Base-by-base conservation (phyloP, 148 eudicot genomes). In the Camellia lanceoleosa region DNA sequence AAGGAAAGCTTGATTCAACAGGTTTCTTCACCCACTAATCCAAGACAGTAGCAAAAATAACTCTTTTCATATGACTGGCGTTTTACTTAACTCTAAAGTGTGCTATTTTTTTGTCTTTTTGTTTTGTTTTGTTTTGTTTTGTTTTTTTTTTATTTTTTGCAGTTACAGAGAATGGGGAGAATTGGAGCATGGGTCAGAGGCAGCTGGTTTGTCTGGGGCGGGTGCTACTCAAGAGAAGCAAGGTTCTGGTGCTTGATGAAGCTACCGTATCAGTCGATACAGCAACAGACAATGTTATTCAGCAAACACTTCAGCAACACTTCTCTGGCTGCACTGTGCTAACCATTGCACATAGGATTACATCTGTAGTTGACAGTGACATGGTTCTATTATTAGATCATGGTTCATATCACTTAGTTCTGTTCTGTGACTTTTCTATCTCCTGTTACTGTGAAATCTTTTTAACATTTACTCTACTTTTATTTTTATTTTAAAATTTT, bases 1-100 rank as follows among this genome's bases (percentile, higher is more conserved):
- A 91, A 73, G 91, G 85, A 41, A 95, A 90, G 77, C 96, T 95
- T 15, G 97, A 95, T 76, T 91, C 97, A 58, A 60, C 82, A 87
- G 96, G 96, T 90, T 68, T 42, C 70, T 78, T 68, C 68, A 56
- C 46, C 66, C 71, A 49, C 46, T 67, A 20, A 19, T 19, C 13
- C 6, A 20, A 23, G 0, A 8, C 41, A 19, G 18, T 20, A 3
- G 10, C 2, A 7, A 10, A 64, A 64, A 20, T 7, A 5, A 1
- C 23, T 64, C 11, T 20, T 30, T 30, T 64, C 5, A 42, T 30
- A 20, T 64, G 42, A 64, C 42, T 10, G 13, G 23, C 13, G 3
- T 3, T 41, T 6, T 60, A 30, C 42, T 19, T 19, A 64, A 3
- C 68, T 23, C 42, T 42, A 5, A 7, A 0, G 72, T 30, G 3